Evolutionary conservation across 1,284 basidiomycete species (phyloP).

Genomic region (Agroathelia rolfsii): DNA sequence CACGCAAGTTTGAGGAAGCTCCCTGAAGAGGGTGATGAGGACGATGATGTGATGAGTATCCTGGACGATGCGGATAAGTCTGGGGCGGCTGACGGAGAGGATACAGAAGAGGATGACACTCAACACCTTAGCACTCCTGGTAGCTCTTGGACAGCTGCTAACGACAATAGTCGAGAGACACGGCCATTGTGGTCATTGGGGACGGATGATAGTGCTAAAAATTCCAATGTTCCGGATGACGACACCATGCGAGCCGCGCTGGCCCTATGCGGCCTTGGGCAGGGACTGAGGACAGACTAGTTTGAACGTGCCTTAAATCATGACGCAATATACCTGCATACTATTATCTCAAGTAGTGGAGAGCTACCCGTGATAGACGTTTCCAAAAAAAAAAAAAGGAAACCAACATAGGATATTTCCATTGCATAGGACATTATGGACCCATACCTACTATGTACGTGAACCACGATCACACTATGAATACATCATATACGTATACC

Average conservation of each 20-base stretch:
- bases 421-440: no score
- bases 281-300: constrained; percentile 10
- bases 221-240: constrained; percentile 43
- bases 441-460: no score
- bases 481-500: no score
- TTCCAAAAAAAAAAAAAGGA: no score
- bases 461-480: no score
- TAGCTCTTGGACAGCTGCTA: constrained; percentile 6
- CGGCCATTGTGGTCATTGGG: background rate
- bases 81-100: constrained; percentile 30
- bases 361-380: no score
- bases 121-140: background rate
- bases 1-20: constrained; percentile 30
- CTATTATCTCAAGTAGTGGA: no score
- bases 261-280: constrained; percentile 49
- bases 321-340: no score
- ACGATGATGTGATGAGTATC: constrained; percentile 22
- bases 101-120: constrained; percentile 7
- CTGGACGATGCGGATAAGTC: constrained; percentile 24
- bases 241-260: constrained; percentile 56
- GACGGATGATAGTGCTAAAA: constrained; percentile 7
- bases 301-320: no score
- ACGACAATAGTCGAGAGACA: constrained; percentile 6
- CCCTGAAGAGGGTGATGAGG: constrained; percentile 13
- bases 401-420: no score